These are phyloP conservation scores for Aspergillus conjunctus DNA, from an alignment of 495 filamentous ascomycete species.

Conservation along the genomic window DNA sequence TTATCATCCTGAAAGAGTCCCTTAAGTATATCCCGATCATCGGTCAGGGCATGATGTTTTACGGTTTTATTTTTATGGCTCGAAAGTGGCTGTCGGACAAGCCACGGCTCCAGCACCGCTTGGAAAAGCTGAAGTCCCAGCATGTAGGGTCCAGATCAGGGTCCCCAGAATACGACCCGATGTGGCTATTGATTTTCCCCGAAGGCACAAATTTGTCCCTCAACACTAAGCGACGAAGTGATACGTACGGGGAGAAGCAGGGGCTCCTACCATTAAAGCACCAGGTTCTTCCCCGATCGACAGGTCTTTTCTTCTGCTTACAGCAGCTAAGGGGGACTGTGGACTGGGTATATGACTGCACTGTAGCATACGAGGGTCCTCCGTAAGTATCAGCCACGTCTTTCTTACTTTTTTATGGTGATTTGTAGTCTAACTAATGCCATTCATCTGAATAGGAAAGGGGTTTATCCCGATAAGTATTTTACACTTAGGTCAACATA, in stretches of 20 bases:
- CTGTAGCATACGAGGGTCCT: constrained; percentile 68
- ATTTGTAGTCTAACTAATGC: constrained; percentile 4
- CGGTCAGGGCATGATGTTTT: constrained; percentile 69
- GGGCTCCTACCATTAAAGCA: constrained; percentile 56
- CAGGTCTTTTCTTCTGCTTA: constrained; percentile 64
- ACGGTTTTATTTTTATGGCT: constrained; percentile 70
- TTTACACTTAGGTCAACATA: constrained; percentile 67
- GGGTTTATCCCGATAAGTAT: constrained; percentile 64
- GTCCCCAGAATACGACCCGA: constrained; percentile 57
- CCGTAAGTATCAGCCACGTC: constrained; percentile 50
- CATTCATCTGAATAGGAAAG: constrained; percentile 43
- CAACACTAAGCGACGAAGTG: constrained; percentile 58
- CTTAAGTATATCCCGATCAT: constrained; percentile 66
- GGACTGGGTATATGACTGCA: constrained; percentile 71
- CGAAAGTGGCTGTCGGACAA: constrained; percentile 68
- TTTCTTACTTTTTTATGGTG: neutral
- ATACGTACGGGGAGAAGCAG: constrained; percentile 58
- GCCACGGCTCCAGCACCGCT: constrained; percentile 57
- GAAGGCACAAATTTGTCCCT: constrained; percentile 67
- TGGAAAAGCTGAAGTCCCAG: constrained; percentile 58
- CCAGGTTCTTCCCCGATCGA: constrained; percentile 61
- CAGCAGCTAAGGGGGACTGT: constrained; percentile 61
- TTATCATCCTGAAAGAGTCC: constrained; percentile 70
- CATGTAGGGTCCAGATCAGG: constrained; percentile 54
- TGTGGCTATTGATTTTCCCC: constrained; percentile 73